Evolutionary conservation across 192 early-diverging fungal species (phyloP).

Genomic region (Spizellomyces punctatus): DNA sequence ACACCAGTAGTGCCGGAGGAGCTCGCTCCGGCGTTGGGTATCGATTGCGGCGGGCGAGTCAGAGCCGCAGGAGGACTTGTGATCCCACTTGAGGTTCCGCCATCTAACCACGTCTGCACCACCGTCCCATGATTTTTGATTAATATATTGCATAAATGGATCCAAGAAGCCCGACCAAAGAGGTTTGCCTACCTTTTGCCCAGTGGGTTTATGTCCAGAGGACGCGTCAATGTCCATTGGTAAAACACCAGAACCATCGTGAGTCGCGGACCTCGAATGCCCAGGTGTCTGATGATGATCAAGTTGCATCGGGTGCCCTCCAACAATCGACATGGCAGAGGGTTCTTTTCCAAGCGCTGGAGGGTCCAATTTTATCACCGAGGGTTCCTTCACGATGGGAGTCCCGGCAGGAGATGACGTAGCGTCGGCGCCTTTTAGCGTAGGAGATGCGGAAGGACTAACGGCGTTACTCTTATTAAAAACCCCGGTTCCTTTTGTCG

Average conservation of each 20-base stretch:
- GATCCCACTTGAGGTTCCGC: neutral
- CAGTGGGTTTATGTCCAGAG: neutral
- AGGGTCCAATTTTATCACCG: neutral
- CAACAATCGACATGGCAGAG: neutral
- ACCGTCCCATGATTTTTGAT: too few species aligned
- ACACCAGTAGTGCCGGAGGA: neutral
- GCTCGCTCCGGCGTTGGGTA: neutral
- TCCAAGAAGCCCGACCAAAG: too few species aligned
- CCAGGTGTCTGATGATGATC: neutral
- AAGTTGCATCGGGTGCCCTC: neutral
- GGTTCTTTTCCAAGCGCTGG: conserved; percentile 3
- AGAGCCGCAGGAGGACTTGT: conserved; percentile 17
- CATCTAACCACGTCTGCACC: neutral
- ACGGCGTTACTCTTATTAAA: conserved; percentile 10
- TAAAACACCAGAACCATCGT: neutral
- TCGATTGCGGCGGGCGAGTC: conserved; percentile 8
- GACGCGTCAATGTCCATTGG: conserved; percentile 16
- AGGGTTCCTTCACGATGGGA: conserved; percentile 9
- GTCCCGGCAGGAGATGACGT: neutral
- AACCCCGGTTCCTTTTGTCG: conserved; percentile 6
- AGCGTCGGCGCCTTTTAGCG: neutral
- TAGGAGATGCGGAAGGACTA: conserved; percentile 3
- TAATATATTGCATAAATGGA: too few species aligned
- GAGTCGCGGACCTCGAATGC: conserved; percentile 1
- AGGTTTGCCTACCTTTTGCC: neutral